Percentiles rank a stretch among this genome's conserved stretches.
Evolutionary conservation across 2,329 filamentous ascomycete species (phyloP).

Genomic region (Alternaria longipes): DNA sequence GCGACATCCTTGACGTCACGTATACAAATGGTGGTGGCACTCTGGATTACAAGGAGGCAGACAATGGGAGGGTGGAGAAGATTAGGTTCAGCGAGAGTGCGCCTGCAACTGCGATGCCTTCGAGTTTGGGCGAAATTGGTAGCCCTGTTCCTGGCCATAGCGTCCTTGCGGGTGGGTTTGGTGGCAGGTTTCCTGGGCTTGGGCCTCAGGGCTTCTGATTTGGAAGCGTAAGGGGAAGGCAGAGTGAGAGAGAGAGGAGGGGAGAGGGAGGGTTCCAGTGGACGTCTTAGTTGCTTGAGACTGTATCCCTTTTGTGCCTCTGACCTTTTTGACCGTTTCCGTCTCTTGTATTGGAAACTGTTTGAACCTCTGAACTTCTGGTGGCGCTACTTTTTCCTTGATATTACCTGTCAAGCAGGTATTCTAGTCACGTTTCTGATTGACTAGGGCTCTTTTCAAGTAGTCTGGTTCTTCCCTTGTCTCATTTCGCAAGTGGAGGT

Average conservation of each 20-base stretch:
- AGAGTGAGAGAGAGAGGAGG: too few relatives aligned
- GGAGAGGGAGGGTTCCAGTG: too few relatives aligned
- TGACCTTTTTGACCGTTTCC: neutral
- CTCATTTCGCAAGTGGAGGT: conserved; percentile 27
- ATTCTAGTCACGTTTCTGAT: too few relatives aligned
- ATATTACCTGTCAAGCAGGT: too few relatives aligned
- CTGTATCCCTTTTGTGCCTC: too few relatives aligned
- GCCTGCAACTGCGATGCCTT: conserved; percentile 29
- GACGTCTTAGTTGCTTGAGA: too few relatives aligned
- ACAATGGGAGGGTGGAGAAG: conserved; percentile 52
- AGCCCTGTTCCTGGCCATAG: conserved; percentile 57
- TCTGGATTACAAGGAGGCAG: conserved; percentile 71
- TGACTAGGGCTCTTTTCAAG: neutral
- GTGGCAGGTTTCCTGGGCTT: conserved; percentile 45
- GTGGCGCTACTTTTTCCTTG: too few relatives aligned
- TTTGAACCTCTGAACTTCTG: too few relatives aligned
- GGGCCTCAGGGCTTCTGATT: conserved; percentile 43
- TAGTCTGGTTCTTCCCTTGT: conserved; percentile 18
- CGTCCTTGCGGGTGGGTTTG: conserved; percentile 48
- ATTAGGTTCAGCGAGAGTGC: conserved; percentile 56
- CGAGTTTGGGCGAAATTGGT: conserved; percentile 58
- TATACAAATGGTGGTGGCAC: conserved; percentile 86
- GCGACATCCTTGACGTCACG: conserved; percentile 86
- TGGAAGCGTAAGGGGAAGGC: too few relatives aligned
- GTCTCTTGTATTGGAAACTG: neutral